Evolutionary conservation across 768 basidiomycete genomes (phyloP).

Genomic region (Kwoniella newhampshirensis): DNA sequence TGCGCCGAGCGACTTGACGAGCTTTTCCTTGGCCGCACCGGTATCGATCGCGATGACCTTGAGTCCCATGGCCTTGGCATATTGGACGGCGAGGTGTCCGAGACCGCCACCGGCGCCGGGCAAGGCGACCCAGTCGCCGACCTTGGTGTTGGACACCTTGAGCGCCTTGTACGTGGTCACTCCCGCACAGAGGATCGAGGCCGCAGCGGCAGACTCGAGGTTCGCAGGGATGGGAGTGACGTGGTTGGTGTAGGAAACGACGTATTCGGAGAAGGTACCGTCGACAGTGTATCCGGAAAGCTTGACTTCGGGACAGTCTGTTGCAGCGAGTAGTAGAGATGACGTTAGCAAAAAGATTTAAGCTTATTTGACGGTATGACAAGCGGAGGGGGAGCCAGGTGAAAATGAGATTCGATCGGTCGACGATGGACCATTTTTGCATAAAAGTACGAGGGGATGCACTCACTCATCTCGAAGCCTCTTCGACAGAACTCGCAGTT

Average conservation of each 20-base stretch:
- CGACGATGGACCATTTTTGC: too few relatives aligned
- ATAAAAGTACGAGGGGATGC: too few relatives aligned
- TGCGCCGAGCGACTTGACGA: slow-evolving; percentile 66
- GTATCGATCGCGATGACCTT: slow-evolving; percentile 80
- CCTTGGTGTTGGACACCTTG: slow-evolving; percentile 65
- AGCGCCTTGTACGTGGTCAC: slow-evolving; percentile 83
- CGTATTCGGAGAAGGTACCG: slow-evolving; percentile 66
- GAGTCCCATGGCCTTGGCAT: slow-evolving; percentile 73
- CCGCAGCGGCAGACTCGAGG: slow-evolving; percentile 60
- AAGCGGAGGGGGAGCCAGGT: not conserved
- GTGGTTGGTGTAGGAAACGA: slow-evolving; percentile 38
- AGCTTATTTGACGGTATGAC: not conserved
- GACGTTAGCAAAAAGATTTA: slow-evolving; percentile 14
- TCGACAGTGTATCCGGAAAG: slow-evolving; percentile 71
- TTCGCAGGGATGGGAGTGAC: slow-evolving; percentile 76
- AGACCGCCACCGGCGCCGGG: slow-evolving; percentile 61
- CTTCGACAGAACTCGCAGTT: slow-evolving; percentile 74
- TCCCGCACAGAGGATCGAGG: slow-evolving; percentile 74
- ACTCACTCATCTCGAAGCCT: slow-evolving; percentile 61
- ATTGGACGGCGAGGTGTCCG: slow-evolving; percentile 80
- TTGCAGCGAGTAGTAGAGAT: slow-evolving; percentile 38
- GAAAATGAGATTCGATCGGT: not conserved
- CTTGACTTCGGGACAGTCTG: slow-evolving; percentile 64
- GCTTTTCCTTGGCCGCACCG: slow-evolving; percentile 68
- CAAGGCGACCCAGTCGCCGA: slow-evolving; percentile 60